Conservation (phyloP, 169 alveolate genomes). For the Theileria luwenshuni region DNA sequence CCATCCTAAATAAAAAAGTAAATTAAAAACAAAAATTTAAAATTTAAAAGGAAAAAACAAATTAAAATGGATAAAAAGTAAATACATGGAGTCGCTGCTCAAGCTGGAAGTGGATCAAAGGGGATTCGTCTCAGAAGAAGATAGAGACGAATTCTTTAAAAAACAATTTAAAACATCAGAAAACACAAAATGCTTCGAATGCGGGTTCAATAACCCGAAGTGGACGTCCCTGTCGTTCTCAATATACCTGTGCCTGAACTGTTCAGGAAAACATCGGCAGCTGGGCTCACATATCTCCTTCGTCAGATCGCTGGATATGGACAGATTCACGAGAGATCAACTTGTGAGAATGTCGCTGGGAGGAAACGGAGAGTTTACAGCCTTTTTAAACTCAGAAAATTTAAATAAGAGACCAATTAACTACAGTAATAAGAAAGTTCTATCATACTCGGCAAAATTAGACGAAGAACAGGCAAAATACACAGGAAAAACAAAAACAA, state of each 20-base stretch:
- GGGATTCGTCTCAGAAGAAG: slow-evolving; percentile 80
- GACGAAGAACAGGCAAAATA: slow-evolving; percentile 38
- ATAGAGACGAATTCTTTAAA: slow-evolving; percentile 78
- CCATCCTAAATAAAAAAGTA: no score
- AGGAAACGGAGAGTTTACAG: slow-evolving; percentile 72
- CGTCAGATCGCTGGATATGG: slow-evolving; percentile 91
- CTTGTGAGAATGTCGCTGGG: slow-evolving; percentile 76
- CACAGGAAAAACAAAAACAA: slow-evolving; percentile 7
- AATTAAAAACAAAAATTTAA: no score
- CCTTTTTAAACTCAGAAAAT: slow-evolving; percentile 36
- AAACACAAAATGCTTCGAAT: slow-evolving; percentile 90
- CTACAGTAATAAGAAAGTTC: slow-evolving; percentile 34
- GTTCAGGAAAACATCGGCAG: slow-evolving; percentile 94
- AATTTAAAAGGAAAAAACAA: no score
- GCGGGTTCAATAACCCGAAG: slow-evolving; percentile 94
- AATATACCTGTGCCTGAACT: slow-evolving; percentile 93
- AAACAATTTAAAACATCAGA: slow-evolving; percentile 72
- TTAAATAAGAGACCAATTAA: slow-evolving; percentile 31
- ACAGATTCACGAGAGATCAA: slow-evolving; percentile 87
- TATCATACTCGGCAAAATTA: slow-evolving; percentile 33
- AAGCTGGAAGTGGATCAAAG: slow-evolving; percentile 73
- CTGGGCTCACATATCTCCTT: slow-evolving; percentile 94
- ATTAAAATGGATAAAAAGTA: background rate
- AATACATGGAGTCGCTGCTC: slow-evolving; percentile 47
- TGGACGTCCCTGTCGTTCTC: slow-evolving; percentile 95